A percentile compares a stretch with the other conserved stretches of the same genome.
Conservation (phyloP, 2,329 filamentous ascomycete genomes). For the Pseudocercospora cruenta region DNA sequence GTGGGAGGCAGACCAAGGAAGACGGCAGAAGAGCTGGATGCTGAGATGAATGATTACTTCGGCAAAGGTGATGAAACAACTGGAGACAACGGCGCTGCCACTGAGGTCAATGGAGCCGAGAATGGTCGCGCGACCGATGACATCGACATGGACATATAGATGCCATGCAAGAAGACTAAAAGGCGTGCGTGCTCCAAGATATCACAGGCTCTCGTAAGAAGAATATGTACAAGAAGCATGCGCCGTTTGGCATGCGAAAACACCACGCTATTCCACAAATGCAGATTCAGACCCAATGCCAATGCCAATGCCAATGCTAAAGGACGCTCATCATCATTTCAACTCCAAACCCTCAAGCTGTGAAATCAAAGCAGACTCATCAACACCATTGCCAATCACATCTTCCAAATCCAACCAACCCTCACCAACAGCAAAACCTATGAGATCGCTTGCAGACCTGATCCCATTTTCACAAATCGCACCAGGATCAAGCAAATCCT, state of each 20-base stretch:
- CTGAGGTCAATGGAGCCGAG: conserved; percentile 17
- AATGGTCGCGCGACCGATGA: conserved; percentile 30
- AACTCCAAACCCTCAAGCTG: conserved; percentile 23
- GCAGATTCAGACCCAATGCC: conserved; percentile 1
- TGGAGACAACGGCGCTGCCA: conserved; percentile 36
- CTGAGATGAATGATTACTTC: conserved; percentile 97
- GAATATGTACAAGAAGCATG: conserved; percentile 8
- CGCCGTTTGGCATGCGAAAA: background rate
- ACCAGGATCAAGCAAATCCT: conserved; percentile 44
- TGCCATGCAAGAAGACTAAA: background rate
- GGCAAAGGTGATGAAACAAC: conserved; percentile 47
- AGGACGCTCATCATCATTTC: background rate
- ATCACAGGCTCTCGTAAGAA: background rate
- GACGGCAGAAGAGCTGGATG: conserved; percentile 88
- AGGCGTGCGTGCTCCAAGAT: background rate
- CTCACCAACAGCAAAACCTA: conserved; percentile 39
- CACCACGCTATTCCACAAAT: conserved; percentile 8
- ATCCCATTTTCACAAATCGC: conserved; percentile 30
- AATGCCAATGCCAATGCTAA: background rate
- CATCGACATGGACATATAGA: conserved; percentile 38
- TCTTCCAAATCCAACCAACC: conserved; percentile 42
- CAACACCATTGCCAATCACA: conserved; percentile 35
- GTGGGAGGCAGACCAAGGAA: conserved; percentile 66
- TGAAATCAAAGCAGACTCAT: conserved; percentile 22
- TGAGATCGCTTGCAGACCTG: conserved; percentile 35